These are phyloP conservation scores for Hsuehochloa calcarea DNA, from an alignment of 176 grass and related monocot genomes.

Conservation along the genomic window DNA sequence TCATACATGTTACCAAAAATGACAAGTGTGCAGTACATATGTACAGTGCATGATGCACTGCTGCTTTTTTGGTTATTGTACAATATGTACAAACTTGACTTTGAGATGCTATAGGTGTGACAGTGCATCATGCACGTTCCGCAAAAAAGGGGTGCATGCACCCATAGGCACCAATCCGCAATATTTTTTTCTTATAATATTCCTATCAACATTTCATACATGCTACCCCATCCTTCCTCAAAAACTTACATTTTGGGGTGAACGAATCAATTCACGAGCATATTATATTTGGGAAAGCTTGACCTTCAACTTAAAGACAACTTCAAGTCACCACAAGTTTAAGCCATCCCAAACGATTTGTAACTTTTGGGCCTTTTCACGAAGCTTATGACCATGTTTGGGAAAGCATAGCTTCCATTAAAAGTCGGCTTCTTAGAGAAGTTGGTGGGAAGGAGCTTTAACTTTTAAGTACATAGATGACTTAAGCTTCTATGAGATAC, in stretches of 20 bases:
- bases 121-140: not conserved
- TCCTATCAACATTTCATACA: not conserved
- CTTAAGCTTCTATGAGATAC: not conserved
- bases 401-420: not conserved
- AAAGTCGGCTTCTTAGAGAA: not conserved
- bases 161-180: not conserved
- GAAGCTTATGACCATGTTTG: not conserved
- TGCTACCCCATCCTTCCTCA: not conserved
- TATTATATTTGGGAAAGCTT: not conserved
- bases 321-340: not conserved
- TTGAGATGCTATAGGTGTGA: not conserved
- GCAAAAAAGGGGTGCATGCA: not conserved
- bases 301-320: not conserved
- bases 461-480: not conserved
- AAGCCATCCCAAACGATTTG: not conserved
- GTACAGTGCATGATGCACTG: not conserved
- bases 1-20: not conserved
- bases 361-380: not conserved
- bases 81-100: not conserved
- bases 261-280: not conserved
- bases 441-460: not conserved
- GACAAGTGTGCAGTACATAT: not conserved
- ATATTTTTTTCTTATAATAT: not conserved
- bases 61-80: not conserved
- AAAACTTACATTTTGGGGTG: not conserved